These are phyloP conservation scores for Rubus idaeus DNA, from an alignment of 306 rosid genomes.

Conservation along the genomic window DNA sequence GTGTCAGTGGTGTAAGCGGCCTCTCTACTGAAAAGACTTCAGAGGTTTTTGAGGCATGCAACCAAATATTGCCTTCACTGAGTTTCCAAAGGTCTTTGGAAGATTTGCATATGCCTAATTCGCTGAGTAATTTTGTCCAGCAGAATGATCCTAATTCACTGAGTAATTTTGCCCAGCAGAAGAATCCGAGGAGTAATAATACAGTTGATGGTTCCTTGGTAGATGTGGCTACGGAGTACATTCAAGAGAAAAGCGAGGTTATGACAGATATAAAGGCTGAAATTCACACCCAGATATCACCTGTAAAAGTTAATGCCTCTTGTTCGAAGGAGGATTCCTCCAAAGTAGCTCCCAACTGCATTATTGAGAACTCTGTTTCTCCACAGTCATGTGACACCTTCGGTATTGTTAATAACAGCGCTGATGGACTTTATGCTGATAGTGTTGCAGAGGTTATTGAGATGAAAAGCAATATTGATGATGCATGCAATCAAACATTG, in stretches of 20 bases:
- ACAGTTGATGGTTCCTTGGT: constrained; percentile 15
- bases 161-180: constrained; percentile 27
- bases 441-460: constrained; percentile 33
- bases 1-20: constrained; percentile 29
- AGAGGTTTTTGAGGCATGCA: constrained; percentile 37
- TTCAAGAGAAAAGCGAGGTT: constrained; percentile 25
- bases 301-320: constrained; percentile 34
- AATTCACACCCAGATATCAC: constrained; percentile 26
- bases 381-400: constrained; percentile 45
- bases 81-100: constrained; percentile 32
- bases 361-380: constrained; percentile 33
- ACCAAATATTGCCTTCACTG: constrained; percentile 34
- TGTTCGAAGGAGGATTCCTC: constrained; percentile 38
- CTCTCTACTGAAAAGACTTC: constrained; percentile 38
- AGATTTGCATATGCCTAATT: constrained; percentile 42
- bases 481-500: constrained; percentile 29
- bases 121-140: constrained; percentile 27
- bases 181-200: constrained; percentile 33
- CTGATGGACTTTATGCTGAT: constrained; percentile 33
- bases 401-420: constrained; percentile 12
- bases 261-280: constrained; percentile 26
- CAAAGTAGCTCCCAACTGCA: constrained; percentile 27
- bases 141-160: constrained; percentile 43
- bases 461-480: constrained; percentile 32
- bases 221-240: constrained; percentile 13